phyloP scores from a whole-genome alignment of 371 early-diverging fungal genomes.

The Apophysomyces ossiformis region DNA sequence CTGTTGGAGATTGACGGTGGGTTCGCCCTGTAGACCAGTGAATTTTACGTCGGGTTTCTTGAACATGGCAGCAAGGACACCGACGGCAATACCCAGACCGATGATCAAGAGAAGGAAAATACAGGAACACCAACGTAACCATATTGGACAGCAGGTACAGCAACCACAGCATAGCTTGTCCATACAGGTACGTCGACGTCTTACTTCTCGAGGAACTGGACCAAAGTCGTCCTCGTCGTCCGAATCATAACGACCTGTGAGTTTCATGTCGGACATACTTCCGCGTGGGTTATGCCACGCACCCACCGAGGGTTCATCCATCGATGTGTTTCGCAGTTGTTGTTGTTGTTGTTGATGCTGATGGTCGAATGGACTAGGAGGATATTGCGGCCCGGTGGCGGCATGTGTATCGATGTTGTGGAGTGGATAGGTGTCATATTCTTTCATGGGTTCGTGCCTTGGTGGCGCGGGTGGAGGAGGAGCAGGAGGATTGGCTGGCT shows the following conservation, averaged over 20 bases:
- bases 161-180: conserved; percentile 49
- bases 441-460: conserved; percentile 5
- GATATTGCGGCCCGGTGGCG: conserved; percentile 14
- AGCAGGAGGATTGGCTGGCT: not conserved
- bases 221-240: conserved; percentile 21
- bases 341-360: not conserved
- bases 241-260: conserved; percentile 24
- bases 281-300: conserved; percentile 21
- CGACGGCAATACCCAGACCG: conserved; percentile 42
- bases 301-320: conserved; percentile 15
- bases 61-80: conserved; percentile 49
- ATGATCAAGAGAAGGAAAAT: conserved; percentile 39
- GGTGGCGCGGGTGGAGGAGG: conserved; percentile 18
- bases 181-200: conserved; percentile 30
- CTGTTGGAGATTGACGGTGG: conserved; percentile 32
- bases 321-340: not conserved
- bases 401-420: conserved; percentile 10
- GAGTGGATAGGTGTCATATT: conserved; percentile 4
- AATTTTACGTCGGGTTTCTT: conserved; percentile 46
- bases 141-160: conserved; percentile 54
- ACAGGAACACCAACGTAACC: conserved; percentile 50
- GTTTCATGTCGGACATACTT: conserved; percentile 31
- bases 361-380: conserved; percentile 22
- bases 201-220: conserved; percentile 17
- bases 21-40: conserved; percentile 38